Evolutionary conservation across 1,284 basidiomycete genomes (phyloP), one percentile per base, ranked within the genome.

Genomic region (Peniophora sp.): DNA sequence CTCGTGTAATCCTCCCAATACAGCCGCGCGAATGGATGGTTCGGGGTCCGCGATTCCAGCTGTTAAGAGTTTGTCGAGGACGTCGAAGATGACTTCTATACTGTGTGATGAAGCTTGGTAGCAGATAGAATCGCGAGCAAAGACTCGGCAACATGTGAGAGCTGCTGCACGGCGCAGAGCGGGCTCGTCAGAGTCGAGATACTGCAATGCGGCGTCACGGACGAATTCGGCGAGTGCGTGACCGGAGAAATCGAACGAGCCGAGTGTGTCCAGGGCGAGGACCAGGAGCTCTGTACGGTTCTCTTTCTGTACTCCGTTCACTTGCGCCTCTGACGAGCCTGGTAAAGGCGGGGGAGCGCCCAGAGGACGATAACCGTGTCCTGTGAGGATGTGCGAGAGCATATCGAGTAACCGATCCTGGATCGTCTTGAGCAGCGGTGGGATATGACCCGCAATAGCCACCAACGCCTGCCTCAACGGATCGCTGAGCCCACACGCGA

Each of bases 1-100:
- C 59, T 95, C 90, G 62, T 97, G 92, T 36, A 99, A 75, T 10
- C 85, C 87, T 12, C 85, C 83, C 17, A 99, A 76, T 1, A 99
- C 97, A 0, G 89, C 87, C 57, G 87, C 81, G n/a, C 95, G 78
- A 55, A 97, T 97, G 22, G 72, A 75, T 2, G 91, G 72, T 61
- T 94, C 92, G 54, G 96, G 93, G 73, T 99, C 97, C 17, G 97
- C 96, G 51, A 99, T 97, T 14, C 91, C 97, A 35, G 98, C 93
- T 0, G 93, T 97, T 56, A 99, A 72, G 16, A 99, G 77, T 70
- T 99, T 99, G 66, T 98, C 95, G 43, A 99, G 77, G 17, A 99
- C 95, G 59, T 99, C 97, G 65, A 93, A 95, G 63, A 99, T 96
- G 54, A 99, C 89, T 64, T 98, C 94, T 54, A 97, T 96, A 3